Percentiles rank a stretch among this genome's conserved stretches.
Conservation (phyloP, 495 filamentous ascomycete genomes). For the Neurospora sp. region DNA sequence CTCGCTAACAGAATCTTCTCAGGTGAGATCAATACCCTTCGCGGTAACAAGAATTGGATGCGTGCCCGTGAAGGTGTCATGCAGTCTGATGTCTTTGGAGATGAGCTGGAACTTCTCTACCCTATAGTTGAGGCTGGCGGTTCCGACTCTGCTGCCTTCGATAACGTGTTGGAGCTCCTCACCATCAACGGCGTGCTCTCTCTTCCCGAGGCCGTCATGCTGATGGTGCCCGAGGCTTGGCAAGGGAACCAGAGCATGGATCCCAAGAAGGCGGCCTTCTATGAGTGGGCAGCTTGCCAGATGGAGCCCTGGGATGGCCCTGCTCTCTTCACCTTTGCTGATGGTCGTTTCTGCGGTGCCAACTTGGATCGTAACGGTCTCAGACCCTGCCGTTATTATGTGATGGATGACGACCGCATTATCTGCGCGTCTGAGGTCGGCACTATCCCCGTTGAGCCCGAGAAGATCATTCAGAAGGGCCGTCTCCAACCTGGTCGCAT, state of each 20-base stretch:
- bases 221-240: constrained; percentile 99
- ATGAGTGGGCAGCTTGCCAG: constrained; percentile 98
- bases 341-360: constrained; percentile 95
- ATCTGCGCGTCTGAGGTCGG: constrained; percentile 98
- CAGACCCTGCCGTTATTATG: constrained; percentile 94
- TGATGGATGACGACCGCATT: constrained; percentile 96
- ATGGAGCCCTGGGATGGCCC: constrained; percentile 99
- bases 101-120: constrained; percentile 84
- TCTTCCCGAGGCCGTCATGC: constrained; percentile 94
- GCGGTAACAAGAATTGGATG: constrained; percentile 99
- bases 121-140: constrained; percentile 96
- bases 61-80: constrained; percentile 93
- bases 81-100: constrained; percentile 84
- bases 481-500: constrained; percentile 94
- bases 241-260: constrained; percentile 91
- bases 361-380: constrained; percentile 98
- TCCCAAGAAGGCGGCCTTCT: constrained; percentile 93
- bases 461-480: constrained; percentile 88
- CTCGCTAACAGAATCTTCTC: constrained; percentile 25
- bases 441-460: constrained; percentile 84
- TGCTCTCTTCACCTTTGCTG: constrained; percentile 95
- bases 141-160: constrained; percentile 96
- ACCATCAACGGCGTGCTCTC: constrained; percentile 96
- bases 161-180: constrained; percentile 93
- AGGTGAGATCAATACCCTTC: constrained; percentile 94